Conservation (phyloP, 192 early-diverging fungal species). For the Podila minutissima region DNA sequence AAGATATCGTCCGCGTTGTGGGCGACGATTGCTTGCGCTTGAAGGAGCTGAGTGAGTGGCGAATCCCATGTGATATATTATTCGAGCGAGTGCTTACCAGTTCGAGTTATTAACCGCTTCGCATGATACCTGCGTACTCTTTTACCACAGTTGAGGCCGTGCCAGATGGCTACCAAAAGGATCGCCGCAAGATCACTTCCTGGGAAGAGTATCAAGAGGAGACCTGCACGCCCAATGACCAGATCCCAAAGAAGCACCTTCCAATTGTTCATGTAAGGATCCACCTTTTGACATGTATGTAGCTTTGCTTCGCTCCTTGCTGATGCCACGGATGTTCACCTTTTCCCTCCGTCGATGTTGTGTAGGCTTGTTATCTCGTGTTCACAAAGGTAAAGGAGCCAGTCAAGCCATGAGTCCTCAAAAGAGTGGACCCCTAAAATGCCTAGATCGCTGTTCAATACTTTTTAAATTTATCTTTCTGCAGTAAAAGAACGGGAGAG, state of each 20-base stretch:
- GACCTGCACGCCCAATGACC: conserved; percentile 45
- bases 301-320: background rate
- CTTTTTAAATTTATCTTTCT: too few species aligned
- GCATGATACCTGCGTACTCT: background rate
- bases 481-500: too few species aligned
- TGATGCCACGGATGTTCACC: background rate
- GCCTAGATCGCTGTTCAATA: too few species aligned
- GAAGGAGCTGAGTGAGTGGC: conserved; percentile 58
- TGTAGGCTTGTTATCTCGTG: conserved; percentile 57
- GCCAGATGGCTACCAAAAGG: conserved; percentile 72
- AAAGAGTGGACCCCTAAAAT: too few species aligned
- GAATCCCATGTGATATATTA: too few species aligned
- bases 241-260: conserved; percentile 48
- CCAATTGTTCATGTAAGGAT: conserved; percentile 67
- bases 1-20: conserved; percentile 74
- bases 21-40: conserved; percentile 60
- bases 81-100: too few species aligned
- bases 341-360: background rate
- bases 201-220: conserved; percentile 51
- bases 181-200: conserved; percentile 51
- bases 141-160: conserved; percentile 65
- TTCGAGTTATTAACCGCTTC: too few species aligned
- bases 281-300: background rate
- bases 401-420: too few species aligned
- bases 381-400: conserved; percentile 54